phyloP scores from a whole-genome alignment of 139 green algal genomes.

The Nannochloris sp. region DNA sequence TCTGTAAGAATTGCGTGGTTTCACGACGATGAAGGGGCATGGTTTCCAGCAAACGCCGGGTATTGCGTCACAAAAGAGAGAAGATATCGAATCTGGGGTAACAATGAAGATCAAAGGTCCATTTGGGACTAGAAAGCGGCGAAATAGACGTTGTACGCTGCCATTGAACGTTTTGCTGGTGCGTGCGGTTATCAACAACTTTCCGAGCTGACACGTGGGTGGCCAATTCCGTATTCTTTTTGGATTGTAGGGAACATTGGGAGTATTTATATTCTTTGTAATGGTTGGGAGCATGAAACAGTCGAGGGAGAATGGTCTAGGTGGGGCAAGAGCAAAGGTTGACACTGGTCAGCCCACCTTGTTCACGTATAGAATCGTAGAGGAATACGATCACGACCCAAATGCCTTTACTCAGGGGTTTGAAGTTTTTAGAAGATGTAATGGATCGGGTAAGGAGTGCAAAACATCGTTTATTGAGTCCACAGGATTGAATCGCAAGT shows the following conservation, averaged over 20 bases:
- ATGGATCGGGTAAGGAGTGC: conserved; percentile 25
- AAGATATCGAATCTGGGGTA: no score
- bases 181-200: no score
- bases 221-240: not conserved
- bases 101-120: no score
- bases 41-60: no score
- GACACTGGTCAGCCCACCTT: conserved; percentile 10
- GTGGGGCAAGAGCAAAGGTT: not conserved
- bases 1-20: no score
- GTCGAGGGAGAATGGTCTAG: not conserved
- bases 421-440: conserved; percentile 51
- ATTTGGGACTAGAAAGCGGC: no score
- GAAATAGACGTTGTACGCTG: no score
- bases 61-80: no score
- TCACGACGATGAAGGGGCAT: no score
- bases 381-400: conserved; percentile 61
- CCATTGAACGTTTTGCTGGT: no score
- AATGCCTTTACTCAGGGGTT: conserved; percentile 79
- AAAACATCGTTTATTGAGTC: conserved; percentile 70
- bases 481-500: conserved; percentile 69
- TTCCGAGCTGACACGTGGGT: no score
- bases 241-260: conserved; percentile 14
- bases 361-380: conserved; percentile 43
- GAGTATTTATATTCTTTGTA: conserved; percentile 24
- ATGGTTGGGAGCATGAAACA: conserved; percentile 4